Percentiles rank a stretch among this genome's conserved stretches.
Evolutionary conservation across 352 stramenopile species (phyloP).

Genomic region (Globisporangium recalcitrans): DNA sequence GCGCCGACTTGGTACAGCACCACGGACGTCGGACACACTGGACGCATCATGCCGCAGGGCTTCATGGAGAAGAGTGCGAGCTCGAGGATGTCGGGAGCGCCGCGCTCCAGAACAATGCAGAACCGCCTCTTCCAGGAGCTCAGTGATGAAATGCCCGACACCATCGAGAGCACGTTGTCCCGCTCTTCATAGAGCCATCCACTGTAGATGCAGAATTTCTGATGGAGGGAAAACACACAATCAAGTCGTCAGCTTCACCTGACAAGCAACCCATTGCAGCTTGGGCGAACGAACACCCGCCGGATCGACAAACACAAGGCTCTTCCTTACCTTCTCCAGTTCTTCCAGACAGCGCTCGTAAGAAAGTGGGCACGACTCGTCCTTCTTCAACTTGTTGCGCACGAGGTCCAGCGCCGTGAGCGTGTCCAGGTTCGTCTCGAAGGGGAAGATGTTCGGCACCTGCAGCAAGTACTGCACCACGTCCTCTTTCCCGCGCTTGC

Average conservation of each 20-base stretch:
- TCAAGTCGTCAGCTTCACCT: neutral
- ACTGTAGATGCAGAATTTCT: slow-evolving; percentile 55
- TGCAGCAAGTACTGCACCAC: slow-evolving; percentile 44
- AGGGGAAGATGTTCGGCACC: slow-evolving; percentile 32
- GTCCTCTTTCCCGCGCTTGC: slow-evolving; percentile 33
- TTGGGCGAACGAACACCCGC: too few relatives aligned
- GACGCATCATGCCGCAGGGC: slow-evolving; percentile 33
- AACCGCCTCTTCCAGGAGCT: slow-evolving; percentile 56
- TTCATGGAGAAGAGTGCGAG: slow-evolving; percentile 66
- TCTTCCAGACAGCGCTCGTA: slow-evolving; percentile 53
- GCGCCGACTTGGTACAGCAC: slow-evolving; percentile 53
- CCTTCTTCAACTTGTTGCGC: slow-evolving; percentile 25
- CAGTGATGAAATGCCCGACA: slow-evolving; percentile 52
- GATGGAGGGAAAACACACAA: slow-evolving; percentile 5
- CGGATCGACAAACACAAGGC: neutral
- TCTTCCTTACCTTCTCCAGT: slow-evolving; percentile 36
- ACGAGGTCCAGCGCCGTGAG: slow-evolving; percentile 46
- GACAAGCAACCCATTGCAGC: neutral
- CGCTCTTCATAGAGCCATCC: slow-evolving; percentile 63
- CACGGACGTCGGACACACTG: slow-evolving; percentile 49
- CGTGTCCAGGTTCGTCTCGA: slow-evolving; percentile 37
- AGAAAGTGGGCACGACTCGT: slow-evolving; percentile 19
- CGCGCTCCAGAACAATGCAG: slow-evolving; percentile 67
- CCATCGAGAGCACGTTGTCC: slow-evolving; percentile 55
- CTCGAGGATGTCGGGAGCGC: slow-evolving; percentile 52